These are phyloP conservation scores for Austroboletus festivus DNA, from an alignment of 768 basidiomycete genomes.

Conservation along the genomic window DNA sequence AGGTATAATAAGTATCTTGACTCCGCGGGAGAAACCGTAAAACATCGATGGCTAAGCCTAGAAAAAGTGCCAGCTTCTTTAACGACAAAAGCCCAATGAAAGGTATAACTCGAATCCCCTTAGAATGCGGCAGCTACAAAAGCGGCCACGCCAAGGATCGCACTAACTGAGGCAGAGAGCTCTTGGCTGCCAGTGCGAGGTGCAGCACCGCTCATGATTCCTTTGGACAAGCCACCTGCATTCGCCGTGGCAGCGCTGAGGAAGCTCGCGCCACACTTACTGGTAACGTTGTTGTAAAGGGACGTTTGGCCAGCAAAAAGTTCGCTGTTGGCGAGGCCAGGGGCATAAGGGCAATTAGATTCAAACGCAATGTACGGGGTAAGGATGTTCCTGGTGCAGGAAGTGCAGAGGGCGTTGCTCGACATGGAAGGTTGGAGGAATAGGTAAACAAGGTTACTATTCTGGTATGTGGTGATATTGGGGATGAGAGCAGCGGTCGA, in stretches of 20 bases:
- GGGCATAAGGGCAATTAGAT: slow-evolving; percentile 65
- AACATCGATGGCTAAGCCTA: slow-evolving; percentile 10
- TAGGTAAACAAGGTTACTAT: slow-evolving; percentile 76
- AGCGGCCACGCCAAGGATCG: slow-evolving; percentile 34
- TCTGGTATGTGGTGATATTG: slow-evolving; percentile 51
- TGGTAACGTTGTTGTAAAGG: slow-evolving; percentile 61
- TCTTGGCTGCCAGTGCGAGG: slow-evolving; percentile 24
- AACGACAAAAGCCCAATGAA: slow-evolving; percentile 18
- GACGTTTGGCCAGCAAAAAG: slow-evolving; percentile 62
- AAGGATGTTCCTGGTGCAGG: slow-evolving; percentile 78
- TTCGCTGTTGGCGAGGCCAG: slow-evolving; percentile 62
- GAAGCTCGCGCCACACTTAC: slow-evolving; percentile 71
- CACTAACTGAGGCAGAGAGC: slow-evolving; percentile 27
- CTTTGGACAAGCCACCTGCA: slow-evolving; percentile 54
- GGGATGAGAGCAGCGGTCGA: slow-evolving; percentile 38
- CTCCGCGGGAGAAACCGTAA: slow-evolving; percentile 6
- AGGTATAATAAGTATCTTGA: slow-evolving; percentile 10
- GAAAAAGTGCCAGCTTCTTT: slow-evolving; percentile 21
- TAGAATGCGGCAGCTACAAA: slow-evolving; percentile 31
- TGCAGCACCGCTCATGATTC: slow-evolving; percentile 33
- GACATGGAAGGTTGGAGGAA: slow-evolving; percentile 57
- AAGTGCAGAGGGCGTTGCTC: slow-evolving; percentile 62
- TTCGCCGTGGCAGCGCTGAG: slow-evolving; percentile 64
- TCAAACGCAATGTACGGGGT: slow-evolving; percentile 77
- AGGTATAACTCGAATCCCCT: slow-evolving; percentile 16